These are phyloP conservation scores for Galerina sulciceps DNA, from an alignment of 768 basidiomycete species.

Conservation along the genomic window DNA sequence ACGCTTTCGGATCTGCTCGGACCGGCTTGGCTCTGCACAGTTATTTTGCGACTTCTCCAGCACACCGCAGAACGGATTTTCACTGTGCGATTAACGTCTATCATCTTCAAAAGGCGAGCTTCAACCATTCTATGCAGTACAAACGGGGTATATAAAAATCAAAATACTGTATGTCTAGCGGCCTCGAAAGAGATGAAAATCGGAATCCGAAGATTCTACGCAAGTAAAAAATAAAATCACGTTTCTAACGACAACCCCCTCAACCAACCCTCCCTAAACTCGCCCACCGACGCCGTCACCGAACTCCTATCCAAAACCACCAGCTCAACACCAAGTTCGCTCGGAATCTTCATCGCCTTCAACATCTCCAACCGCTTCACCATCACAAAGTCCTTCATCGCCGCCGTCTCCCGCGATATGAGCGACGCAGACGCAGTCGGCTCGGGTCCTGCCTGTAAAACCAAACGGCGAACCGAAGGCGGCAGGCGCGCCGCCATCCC, in stretches of 20 bases:
- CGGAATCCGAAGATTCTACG: not conserved
- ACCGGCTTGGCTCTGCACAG: too few relatives aligned
- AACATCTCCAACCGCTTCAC: constrained; percentile 27
- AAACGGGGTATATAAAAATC: too few relatives aligned
- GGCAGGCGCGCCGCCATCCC: constrained; percentile 32
- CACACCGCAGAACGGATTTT: too few relatives aligned
- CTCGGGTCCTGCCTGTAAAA: constrained; percentile 32
- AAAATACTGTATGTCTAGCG: too few relatives aligned
- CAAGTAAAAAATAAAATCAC: not conserved
- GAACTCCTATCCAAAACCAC: constrained; percentile 7
- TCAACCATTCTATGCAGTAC: too few relatives aligned
- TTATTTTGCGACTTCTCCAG: too few relatives aligned
- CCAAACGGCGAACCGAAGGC: constrained; percentile 20
- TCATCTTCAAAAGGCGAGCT: too few relatives aligned
- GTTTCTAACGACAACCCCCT: not conserved
- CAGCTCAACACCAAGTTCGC: not conserved
- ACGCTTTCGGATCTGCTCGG: too few relatives aligned
- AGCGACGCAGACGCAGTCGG: constrained; percentile 1
- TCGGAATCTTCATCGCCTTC: not conserved
- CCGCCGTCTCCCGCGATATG: constrained; percentile 1
- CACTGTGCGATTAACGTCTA: too few relatives aligned
- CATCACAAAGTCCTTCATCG: constrained; percentile 33
- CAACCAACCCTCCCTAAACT: constrained; percentile 11
- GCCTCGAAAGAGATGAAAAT: not conserved
- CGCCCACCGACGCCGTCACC: not conserved